phyloP scores from a whole-genome alignment of 805 yeast genomes.

The Yamadazyma akitaensis region DNA sequence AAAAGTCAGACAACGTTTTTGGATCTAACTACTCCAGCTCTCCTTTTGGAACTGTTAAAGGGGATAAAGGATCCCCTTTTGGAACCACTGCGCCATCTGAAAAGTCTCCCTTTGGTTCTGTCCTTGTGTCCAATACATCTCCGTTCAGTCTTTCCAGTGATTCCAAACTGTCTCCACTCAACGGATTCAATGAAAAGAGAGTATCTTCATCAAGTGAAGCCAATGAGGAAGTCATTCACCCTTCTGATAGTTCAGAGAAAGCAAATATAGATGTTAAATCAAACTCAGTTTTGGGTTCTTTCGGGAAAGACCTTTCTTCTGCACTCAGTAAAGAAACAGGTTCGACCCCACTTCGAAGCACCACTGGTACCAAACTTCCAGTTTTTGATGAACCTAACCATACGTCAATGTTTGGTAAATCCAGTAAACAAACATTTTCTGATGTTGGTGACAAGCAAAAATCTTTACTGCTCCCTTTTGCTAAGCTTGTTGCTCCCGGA shows the following conservation, averaged over 20 bases:
- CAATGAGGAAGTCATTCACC: too few species aligned
- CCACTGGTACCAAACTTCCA: slow-evolving; percentile 7
- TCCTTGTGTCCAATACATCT: not conserved
- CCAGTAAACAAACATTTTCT: not conserved
- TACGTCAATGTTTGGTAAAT: not conserved
- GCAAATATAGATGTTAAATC: too few species aligned
- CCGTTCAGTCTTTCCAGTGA: not conserved
- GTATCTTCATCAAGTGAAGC: not conserved
- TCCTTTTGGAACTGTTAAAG: slow-evolving; percentile 14
- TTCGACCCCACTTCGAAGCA: not conserved
- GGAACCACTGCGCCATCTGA: not conserved
- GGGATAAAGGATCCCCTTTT: not conserved
- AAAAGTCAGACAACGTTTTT: slow-evolving; percentile 6
- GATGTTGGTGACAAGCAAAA: not conserved
- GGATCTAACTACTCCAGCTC: slow-evolving; percentile 12
- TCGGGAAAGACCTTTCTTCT: not conserved
- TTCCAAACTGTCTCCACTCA: not conserved
- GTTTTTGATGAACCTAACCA: slow-evolving; percentile 16
- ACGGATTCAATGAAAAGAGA: not conserved
- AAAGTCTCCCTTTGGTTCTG: not conserved
- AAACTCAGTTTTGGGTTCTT: not conserved
- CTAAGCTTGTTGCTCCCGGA: slow-evolving; percentile 1
- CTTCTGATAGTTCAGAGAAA: too few species aligned
- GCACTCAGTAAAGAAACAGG: not conserved
- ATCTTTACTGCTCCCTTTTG: slow-evolving; percentile 4